Conservation (phyloP, 75 land plant species). For the Sequoiadendron giganteum region DNA sequence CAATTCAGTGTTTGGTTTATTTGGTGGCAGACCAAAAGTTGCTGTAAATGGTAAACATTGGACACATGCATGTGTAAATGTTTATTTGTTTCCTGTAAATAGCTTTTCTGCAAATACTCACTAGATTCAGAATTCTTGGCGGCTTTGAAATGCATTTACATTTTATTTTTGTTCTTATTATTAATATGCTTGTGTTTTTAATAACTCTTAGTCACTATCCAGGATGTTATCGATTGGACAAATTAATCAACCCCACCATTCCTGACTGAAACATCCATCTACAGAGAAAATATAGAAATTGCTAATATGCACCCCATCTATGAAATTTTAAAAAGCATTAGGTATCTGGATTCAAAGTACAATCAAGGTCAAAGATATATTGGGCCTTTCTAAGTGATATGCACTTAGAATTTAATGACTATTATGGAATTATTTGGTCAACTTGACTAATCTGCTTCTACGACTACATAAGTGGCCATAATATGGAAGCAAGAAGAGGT, state of each 20-base stretch:
- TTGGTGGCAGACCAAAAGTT: neutral
- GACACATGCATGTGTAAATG: neutral
- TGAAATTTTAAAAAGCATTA: neutral
- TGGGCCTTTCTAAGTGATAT: neutral
- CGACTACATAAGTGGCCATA: neutral
- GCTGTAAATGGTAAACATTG: neutral
- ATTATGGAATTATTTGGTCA: neutral
- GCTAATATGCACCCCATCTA: constrained; percentile 7
- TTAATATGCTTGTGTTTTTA: neutral
- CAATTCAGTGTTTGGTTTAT: neutral
- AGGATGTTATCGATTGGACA: neutral
- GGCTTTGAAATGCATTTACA: neutral
- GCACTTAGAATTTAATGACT: neutral
- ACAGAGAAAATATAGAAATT: neutral
- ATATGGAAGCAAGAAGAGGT: neutral
- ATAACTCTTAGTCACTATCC: neutral
- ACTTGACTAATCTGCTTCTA: neutral
- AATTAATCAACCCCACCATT: neutral
- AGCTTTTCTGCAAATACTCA: neutral
- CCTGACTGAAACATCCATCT: neutral
- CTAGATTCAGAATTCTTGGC: neutral
- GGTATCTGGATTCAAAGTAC: neutral
- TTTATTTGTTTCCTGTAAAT: neutral
- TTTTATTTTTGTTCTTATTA: neutral
- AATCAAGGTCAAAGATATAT: neutral